These are phyloP conservation scores for Kwoniella mangroviensis DNA, from an alignment of 768 basidiomycete species.

Conservation along the genomic window DNA sequence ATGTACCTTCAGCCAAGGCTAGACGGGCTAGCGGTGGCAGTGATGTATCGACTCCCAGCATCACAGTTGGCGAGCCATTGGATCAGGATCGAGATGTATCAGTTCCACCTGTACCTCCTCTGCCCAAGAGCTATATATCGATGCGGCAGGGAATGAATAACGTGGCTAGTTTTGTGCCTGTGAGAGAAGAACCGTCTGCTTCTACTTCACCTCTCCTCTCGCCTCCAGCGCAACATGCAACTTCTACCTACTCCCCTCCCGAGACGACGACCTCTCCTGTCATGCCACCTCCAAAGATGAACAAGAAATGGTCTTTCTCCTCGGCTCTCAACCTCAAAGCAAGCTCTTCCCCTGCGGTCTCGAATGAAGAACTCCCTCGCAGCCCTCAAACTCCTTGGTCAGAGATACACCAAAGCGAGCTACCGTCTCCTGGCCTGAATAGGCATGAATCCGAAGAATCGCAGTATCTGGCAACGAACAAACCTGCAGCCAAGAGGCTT, in stretches of 20 bases:
- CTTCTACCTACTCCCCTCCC: conserved; percentile 19
- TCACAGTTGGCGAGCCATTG: conserved; percentile 26
- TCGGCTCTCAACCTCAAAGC: conserved; percentile 53
- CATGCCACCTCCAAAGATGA: conserved; percentile 38
- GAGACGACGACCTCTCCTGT: conserved; percentile 22
- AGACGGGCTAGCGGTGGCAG: conserved; percentile 38
- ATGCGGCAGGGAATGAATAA: conserved; percentile 40
- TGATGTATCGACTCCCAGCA: conserved; percentile 35
- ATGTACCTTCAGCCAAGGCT: conserved; percentile 14
- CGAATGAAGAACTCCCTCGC: conserved; percentile 51
- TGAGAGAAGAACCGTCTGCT: conserved; percentile 58
- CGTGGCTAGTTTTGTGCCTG: conserved; percentile 23
- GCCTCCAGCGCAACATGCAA: conserved; percentile 11
- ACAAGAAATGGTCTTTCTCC: conserved; percentile 58
- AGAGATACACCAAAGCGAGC: conserved; percentile 35
- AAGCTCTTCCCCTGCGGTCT: conserved; percentile 34
- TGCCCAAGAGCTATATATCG: conserved; percentile 52
- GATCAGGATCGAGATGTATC: conserved; percentile 26
- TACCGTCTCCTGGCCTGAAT: conserved; percentile 27
- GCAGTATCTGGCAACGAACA: conserved; percentile 19
- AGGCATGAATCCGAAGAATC: conserved; percentile 29
- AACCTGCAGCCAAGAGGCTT: conserved; percentile 31
- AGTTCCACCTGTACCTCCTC: conserved; percentile 56
- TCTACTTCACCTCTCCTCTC: conserved; percentile 53
- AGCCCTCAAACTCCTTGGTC: conserved; percentile 47